These are phyloP conservation scores for Trichoderma virens DNA, from an alignment of 495 filamentous ascomycete species.

Conservation along the genomic window DNA sequence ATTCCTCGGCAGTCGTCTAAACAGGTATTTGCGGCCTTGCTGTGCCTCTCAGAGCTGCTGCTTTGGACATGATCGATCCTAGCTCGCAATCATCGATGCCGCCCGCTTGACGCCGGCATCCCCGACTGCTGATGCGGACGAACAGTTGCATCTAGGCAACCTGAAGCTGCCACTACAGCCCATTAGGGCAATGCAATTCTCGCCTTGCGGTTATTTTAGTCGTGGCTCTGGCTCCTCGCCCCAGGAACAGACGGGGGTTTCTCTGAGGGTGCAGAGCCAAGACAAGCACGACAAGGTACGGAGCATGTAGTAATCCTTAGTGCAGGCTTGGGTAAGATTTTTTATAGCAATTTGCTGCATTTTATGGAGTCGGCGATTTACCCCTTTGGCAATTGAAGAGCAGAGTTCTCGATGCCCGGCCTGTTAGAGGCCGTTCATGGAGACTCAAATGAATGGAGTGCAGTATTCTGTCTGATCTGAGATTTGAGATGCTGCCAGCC, in stretches of 20 bases:
- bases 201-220: neutral
- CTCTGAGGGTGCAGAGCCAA: neutral
- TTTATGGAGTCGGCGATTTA: too few species aligned
- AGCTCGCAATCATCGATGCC: neutral
- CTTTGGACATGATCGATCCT: neutral
- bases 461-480: too few species aligned
- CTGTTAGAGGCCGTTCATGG: too few species aligned
- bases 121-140: neutral
- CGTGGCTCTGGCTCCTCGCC: neutral
- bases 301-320: neutral
- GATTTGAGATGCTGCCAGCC: too few species aligned
- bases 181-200: neutral
- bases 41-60: neutral
- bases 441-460: too few species aligned
- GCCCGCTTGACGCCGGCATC: neutral
- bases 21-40: too few species aligned
- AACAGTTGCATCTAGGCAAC: neutral
- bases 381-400: too few species aligned
- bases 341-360: too few species aligned
- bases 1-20: too few species aligned
- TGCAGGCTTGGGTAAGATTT: neutral
- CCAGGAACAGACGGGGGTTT: neutral
- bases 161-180: neutral
- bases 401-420: too few species aligned
- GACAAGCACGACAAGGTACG: neutral